phyloP scores from a whole-genome alignment of 768 basidiomycete species.

The Lactarius trivialis region DNA sequence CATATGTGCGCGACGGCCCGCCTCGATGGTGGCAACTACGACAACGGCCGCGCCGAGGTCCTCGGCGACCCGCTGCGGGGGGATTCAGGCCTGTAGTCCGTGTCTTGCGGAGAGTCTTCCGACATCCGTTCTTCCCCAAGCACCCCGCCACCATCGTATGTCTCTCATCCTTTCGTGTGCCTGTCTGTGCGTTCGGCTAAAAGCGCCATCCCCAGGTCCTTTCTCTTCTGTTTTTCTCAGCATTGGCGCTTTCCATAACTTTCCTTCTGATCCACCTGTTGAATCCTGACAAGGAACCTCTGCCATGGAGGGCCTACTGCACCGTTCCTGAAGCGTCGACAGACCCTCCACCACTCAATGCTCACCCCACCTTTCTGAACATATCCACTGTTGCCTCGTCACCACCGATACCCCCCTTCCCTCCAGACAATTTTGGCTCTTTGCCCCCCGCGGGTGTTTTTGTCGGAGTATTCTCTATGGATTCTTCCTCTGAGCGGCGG shows the following conservation, averaged over 20 bases:
- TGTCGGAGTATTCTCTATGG: constrained; percentile 86
- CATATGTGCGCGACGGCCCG: constrained; percentile 33
- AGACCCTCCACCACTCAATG: constrained; percentile 37
- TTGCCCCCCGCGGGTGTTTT: constrained; percentile 82
- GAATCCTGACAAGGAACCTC: constrained; percentile 91
- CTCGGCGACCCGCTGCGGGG: constrained; percentile 40
- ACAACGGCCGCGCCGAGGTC: constrained; percentile 40
- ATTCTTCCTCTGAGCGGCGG: constrained; percentile 76
- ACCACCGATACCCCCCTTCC: constrained; percentile 45
- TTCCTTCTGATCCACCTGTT: constrained; percentile 85
- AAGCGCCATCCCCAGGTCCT: constrained; percentile 43
- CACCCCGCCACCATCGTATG: constrained; percentile 78
- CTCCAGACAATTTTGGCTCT: constrained; percentile 62
- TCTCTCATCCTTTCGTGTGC: constrained; percentile 18
- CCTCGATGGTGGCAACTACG: constrained; percentile 51
- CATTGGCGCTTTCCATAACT: constrained; percentile 78
- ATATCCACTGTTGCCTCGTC: constrained; percentile 24
- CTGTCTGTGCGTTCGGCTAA: neutral
- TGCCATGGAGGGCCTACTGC: constrained; percentile 94
- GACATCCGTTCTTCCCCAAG: constrained; percentile 71
- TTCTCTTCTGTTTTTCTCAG: constrained; percentile 66
- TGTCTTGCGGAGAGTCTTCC: constrained; percentile 47
- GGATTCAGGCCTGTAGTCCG: constrained; percentile 47
- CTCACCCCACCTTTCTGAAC: constrained; percentile 33
- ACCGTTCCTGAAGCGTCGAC: constrained; percentile 52